Base-by-base conservation (phyloP, 164 flowering plant species). In the Platanus orientalis region DNA sequence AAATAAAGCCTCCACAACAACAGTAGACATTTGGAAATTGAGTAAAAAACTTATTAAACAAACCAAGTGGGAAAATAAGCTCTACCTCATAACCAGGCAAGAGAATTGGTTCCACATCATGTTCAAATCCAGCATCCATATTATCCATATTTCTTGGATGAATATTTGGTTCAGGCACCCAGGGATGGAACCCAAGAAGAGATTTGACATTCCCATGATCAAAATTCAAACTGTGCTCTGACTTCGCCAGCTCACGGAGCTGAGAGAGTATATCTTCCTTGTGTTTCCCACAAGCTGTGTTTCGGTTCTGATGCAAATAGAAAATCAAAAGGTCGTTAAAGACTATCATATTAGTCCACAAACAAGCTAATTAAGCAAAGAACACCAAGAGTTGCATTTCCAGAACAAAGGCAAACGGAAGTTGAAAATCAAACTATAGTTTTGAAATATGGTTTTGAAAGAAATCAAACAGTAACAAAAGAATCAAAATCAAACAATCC, bases 201-300 rank as follows among this genome's bases (percentile, higher is more conserved):
- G 75, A 59, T 58, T 86, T 74, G 4, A 61, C 32, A 20, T 70
- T 75, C 24, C 29, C 65, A 34, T 26, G 47, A 27, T 73, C 83
- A 62, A 24, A 34, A 36, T 69, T 65, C 54, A 73, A 64, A 60
- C 61, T 60, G 24, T 79, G 65, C 60, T 87, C 90, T 12, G 45
- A 58, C 67, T 73, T 84, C 17, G 79, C 71, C 76, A 92, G 72
- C 51, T 79, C 63, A 23, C 82, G 82, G 55, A 92, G 90, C 80
- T 92, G 98, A 44, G 50, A 24, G 40, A 86, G 67, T 54, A 87
- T 74, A 29, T 87, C 96, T 51, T 84, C 88, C 71, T 84, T 89
- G 76, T 85, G 73, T 65, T 70, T 79, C 34, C 97, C 97, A 72
- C 94, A 87, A 58, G 76, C 68, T 45, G 81, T 76, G 28, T 83